A percentile compares a stretch with the other conserved stretches of the same genome.
Evolutionary conservation across 2,329 filamentous ascomycete species (phyloP).

Genomic region (Epichloe scottii): DNA sequence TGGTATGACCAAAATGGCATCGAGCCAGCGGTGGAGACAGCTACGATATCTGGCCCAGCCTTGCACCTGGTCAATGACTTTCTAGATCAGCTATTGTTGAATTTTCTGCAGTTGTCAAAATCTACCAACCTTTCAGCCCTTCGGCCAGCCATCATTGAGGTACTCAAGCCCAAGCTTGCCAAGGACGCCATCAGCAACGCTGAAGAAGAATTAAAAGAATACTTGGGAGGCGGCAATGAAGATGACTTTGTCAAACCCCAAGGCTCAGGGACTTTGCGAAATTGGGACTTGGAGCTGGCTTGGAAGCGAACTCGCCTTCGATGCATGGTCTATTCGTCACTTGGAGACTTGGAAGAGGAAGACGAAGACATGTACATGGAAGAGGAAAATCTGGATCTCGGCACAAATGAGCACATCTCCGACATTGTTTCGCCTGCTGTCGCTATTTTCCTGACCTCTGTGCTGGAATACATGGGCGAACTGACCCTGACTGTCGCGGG

Average conservation of each 20-base stretch:
- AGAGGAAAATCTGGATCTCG: constrained; percentile 57
- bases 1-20: constrained; percentile 59
- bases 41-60: constrained; percentile 59
- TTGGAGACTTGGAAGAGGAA: constrained; percentile 95
- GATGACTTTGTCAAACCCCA: constrained; percentile 53
- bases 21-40: constrained; percentile 53
- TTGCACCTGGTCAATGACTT: constrained; percentile 79
- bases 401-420: constrained; percentile 43
- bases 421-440: constrained; percentile 77
- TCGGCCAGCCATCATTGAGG: constrained; percentile 70
- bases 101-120: constrained; percentile 67
- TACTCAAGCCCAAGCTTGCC: constrained; percentile 80
- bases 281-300: constrained; percentile 83
- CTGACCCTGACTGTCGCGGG: constrained; percentile 79
- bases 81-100: constrained; percentile 85
- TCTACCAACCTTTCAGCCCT: constrained; percentile 66
- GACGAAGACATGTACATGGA: constrained; percentile 86
- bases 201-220: constrained; percentile 78
- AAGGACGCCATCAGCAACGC: constrained; percentile 72
- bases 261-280: constrained; percentile 33
- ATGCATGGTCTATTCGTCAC: constrained; percentile 95
- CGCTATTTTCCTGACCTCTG: constrained; percentile 90
- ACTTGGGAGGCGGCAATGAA: constrained; percentile 66
- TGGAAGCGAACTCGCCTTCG: constrained; percentile 90
- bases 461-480: constrained; percentile 88